phyloP scores from a whole-genome alignment of 2,329 filamentous ascomycete genomes.

The Fusarium cyanostomum region DNA sequence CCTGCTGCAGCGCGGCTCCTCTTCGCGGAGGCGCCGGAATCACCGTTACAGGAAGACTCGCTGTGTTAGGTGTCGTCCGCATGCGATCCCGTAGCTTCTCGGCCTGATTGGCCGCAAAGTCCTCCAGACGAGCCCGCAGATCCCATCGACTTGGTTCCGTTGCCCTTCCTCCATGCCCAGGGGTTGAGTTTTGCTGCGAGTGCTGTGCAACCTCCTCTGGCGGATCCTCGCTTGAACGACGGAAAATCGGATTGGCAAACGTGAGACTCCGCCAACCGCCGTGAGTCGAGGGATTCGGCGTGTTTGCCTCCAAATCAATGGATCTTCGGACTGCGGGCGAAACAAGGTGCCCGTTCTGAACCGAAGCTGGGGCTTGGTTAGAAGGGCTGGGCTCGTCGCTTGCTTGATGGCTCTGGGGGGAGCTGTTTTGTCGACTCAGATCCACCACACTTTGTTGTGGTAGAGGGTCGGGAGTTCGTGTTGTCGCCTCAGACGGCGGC shows the following conservation, averaged over 20 bases:
- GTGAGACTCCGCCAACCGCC: conserved; percentile 42
- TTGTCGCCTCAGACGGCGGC: conserved; percentile 62
- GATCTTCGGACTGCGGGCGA: conserved; percentile 22
- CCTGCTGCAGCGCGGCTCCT: conserved; percentile 64
- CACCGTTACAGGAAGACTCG: conserved; percentile 65
- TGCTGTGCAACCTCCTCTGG: conserved; percentile 10
- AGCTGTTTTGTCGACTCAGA: conserved; percentile 50
- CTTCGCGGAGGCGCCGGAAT: conserved; percentile 70
- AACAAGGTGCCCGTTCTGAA: conserved; percentile 36
- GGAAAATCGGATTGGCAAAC: conserved; percentile 25
- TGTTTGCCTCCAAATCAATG: conserved; percentile 44
- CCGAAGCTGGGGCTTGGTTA: conserved; percentile 29
- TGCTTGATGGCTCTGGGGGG: conserved; percentile 37
- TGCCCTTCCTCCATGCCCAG: conserved; percentile 6
- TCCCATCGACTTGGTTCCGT: conserved; percentile 60
- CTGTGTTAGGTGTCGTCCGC: conserved; percentile 62
- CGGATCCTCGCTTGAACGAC: conserved; percentile 22
- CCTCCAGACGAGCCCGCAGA: conserved; percentile 64
- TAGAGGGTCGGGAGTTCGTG: conserved; percentile 55
- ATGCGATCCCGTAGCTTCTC: conserved; percentile 67
- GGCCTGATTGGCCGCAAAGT: conserved; percentile 69
- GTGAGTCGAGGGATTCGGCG: conserved; percentile 34
- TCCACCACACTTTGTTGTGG: conserved; percentile 44
- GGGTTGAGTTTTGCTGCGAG: conserved; percentile 7
- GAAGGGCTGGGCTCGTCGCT: conserved; percentile 42